Evolutionary conservation across 2,329 filamentous ascomycete species (phyloP).

Genomic region (Leptographium wingfieldii): DNA sequence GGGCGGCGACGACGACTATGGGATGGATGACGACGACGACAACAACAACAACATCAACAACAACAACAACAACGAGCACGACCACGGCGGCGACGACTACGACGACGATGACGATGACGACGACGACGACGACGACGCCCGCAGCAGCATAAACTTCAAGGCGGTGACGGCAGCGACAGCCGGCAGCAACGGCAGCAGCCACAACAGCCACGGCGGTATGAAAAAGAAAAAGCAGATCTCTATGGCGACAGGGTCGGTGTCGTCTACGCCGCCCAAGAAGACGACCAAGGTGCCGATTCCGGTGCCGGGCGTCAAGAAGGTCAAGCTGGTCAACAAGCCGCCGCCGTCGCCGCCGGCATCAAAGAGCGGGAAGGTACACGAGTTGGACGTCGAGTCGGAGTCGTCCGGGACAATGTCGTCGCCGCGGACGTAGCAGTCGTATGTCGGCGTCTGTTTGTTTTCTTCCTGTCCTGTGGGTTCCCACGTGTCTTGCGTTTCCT

Average conservation of each 20-base stretch:
- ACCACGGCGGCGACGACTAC: slow-evolving; percentile 9
- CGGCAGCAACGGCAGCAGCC: neutral
- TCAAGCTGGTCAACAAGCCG: slow-evolving; percentile 28
- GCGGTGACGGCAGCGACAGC: neutral
- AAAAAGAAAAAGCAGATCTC: slow-evolving; percentile 12
- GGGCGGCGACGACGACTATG: slow-evolving; percentile 11
- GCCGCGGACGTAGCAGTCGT: slow-evolving; percentile 21
- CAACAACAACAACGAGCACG: slow-evolving; percentile 12
- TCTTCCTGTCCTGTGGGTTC: too few species aligned
- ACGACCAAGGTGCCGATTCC: slow-evolving; percentile 27
- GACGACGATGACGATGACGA: slow-evolving; percentile 2
- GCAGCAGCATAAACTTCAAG: slow-evolving; percentile 8
- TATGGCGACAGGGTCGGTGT: slow-evolving; percentile 15
- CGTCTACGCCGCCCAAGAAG: slow-evolving; percentile 30
- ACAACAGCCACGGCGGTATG: neutral
- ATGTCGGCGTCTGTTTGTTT: too few species aligned
- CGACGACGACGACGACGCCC: slow-evolving; percentile 2
- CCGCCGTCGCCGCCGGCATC: slow-evolving; percentile 33
- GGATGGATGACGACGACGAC: slow-evolving; percentile 9
- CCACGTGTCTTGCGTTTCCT: neutral
- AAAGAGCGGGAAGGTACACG: slow-evolving; percentile 35
- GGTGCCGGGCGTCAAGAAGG: slow-evolving; percentile 29
- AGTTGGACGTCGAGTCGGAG: slow-evolving; percentile 35
- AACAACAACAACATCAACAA: slow-evolving; percentile 8
- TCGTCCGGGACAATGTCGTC: slow-evolving; percentile 45